Evolutionary conservation across 1,284 basidiomycete genomes (phyloP).

Genomic region (Porphyrellus sp.): DNA sequence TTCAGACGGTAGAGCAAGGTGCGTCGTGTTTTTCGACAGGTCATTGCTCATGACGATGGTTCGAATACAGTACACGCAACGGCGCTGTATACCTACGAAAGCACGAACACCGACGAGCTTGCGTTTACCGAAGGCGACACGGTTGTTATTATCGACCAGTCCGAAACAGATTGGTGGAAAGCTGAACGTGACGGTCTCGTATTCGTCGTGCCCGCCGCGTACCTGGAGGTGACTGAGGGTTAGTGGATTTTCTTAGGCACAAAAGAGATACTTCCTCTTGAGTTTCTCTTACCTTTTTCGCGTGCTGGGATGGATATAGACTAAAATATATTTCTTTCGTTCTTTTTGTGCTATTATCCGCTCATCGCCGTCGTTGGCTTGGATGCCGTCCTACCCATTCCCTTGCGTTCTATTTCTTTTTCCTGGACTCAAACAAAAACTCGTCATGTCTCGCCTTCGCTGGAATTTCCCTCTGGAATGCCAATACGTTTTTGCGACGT

Average conservation of each 20-base stretch:
- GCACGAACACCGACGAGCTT: slow-evolving; percentile 72
- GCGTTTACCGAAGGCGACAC: slow-evolving; percentile 77
- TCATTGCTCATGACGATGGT: neutral
- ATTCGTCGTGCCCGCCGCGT: slow-evolving; percentile 86
- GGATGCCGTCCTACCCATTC: slow-evolving; percentile 26
- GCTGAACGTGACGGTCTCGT: slow-evolving; percentile 79
- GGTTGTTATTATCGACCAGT: slow-evolving; percentile 74
- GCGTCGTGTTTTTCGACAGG: slow-evolving; percentile 33
- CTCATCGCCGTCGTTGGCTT: slow-evolving; percentile 13
- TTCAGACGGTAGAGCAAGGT: slow-evolving; percentile 70
- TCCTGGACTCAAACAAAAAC: slow-evolving; percentile 5
- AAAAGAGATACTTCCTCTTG: slow-evolving; percentile 37
- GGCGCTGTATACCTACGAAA: slow-evolving; percentile 78
- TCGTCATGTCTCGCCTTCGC: slow-evolving; percentile 6
- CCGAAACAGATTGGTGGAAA: slow-evolving; percentile 92
- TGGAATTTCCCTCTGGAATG: slow-evolving; percentile 4
- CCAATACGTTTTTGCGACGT: slow-evolving; percentile 13
- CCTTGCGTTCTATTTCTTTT: slow-evolving; percentile 15
- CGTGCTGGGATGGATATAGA: slow-evolving; percentile 51
- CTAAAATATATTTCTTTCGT: slow-evolving; percentile 66
- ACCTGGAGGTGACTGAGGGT: slow-evolving; percentile 83
- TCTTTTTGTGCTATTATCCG: slow-evolving; percentile 42
- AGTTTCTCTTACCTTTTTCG: slow-evolving; percentile 53
- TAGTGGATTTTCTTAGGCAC: slow-evolving; percentile 52
- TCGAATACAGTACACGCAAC: slow-evolving; percentile 57